phyloP scores from a whole-genome alignment of 495 filamentous ascomycete species.

The Aspergillus egyptiacus region DNA sequence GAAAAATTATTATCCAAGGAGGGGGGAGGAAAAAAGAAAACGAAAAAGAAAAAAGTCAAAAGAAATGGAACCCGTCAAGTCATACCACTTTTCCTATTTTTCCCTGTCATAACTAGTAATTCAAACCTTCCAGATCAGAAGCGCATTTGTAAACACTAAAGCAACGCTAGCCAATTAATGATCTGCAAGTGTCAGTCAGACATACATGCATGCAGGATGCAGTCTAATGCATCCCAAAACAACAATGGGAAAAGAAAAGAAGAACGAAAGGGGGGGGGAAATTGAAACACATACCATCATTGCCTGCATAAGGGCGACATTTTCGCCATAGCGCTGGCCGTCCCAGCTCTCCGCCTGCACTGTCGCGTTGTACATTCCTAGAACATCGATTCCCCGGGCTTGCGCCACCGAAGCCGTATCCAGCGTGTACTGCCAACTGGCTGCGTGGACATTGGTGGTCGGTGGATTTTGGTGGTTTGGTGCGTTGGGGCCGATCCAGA shows the following conservation, averaged over 20 bases:
- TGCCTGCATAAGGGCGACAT: conserved; percentile 41
- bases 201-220: conserved; percentile 1
- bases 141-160: conserved; percentile 14
- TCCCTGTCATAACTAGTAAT: too few relatives aligned
- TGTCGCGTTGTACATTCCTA: conserved; percentile 47
- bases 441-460: conserved; percentile 29
- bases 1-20: too few relatives aligned
- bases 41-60: too few relatives aligned
- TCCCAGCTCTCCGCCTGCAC: conserved; percentile 40
- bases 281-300: conserved; percentile 46
- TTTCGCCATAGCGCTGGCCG: conserved; percentile 39
- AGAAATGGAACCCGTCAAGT: too few relatives aligned
- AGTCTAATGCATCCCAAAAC: background rate
- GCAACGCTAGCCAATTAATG: conserved; percentile 41
- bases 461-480: conserved; percentile 33
- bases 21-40: too few relatives aligned
- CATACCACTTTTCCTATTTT: background rate
- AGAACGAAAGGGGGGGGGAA: background rate
- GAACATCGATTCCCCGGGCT: conserved; percentile 33
- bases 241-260: background rate
- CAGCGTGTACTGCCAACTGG: conserved; percentile 40
- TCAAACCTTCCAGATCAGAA: background rate
- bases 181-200: conserved; percentile 19
- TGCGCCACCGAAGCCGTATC: conserved; percentile 33
- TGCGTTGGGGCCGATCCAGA: conserved; percentile 47